A percentile compares a stretch with the other conserved stretches of the same genome.
phyloP scores from a whole-genome alignment of 768 basidiomycete species.

The Fibroporia radiculosa region DNA sequence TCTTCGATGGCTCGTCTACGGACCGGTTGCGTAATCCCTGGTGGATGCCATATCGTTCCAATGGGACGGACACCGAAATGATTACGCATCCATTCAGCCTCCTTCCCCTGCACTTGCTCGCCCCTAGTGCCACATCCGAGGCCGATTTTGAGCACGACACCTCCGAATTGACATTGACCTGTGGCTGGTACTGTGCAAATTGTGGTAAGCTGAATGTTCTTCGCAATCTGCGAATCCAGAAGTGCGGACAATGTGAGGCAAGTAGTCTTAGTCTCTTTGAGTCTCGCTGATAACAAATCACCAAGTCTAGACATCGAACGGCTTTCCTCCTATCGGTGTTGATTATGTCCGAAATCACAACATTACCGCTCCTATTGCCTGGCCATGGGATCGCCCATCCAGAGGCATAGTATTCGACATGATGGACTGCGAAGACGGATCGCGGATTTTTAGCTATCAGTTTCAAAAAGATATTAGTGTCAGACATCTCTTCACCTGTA shows the following conservation, averaged over 20 bases:
- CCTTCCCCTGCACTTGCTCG: conserved; percentile 9
- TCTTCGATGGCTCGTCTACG: not conserved
- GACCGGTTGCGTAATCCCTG: not conserved
- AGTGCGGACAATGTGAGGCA: conserved; percentile 8
- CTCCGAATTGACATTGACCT: conserved; percentile 2
- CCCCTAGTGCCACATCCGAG: not conserved
- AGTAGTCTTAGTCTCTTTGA: not conserved
- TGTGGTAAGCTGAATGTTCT: conserved; percentile 11
- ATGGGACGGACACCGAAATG: not conserved
- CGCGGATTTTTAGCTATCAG: conserved; percentile 2
- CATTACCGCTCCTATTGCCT: conserved; percentile 4
- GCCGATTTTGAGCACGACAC: conserved; percentile 1
- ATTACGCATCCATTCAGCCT: not conserved
- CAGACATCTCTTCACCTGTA: conserved; percentile 13
- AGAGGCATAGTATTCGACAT: not conserved
- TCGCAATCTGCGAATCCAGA: conserved; percentile 10
- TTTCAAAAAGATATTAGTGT: not conserved
- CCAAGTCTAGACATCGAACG: conserved; percentile 1
- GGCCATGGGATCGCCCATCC: conserved; percentile 10
- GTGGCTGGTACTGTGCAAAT: conserved; percentile 9
- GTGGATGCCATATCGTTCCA: not conserved
- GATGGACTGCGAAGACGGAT: not conserved
- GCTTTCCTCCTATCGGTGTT: conserved; percentile 7
- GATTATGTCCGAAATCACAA: conserved; percentile 8
- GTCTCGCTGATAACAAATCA: not conserved